Base-by-base conservation (phyloP, 345 rosid genomes). In the Arabidopsis arenosa region DNA sequence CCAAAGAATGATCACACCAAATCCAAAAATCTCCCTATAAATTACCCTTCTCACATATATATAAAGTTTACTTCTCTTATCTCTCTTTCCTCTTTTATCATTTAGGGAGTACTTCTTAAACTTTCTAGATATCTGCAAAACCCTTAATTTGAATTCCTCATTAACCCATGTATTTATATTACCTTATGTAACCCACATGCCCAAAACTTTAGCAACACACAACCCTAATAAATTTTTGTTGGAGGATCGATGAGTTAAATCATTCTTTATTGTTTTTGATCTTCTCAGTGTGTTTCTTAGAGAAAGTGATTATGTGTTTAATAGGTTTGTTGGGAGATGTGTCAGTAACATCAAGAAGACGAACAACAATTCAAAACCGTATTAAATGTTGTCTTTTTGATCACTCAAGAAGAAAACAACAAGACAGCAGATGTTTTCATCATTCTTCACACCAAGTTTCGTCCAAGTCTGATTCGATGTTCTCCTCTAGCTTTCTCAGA, bases 171-270 rank as follows among this genome's bases (percentile, higher is more conserved):
- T 85, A 85, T 87, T 80, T 86, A 86, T 81, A 80, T 61, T 81
- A 72, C 81, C 86, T 80, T 75, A 66, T 64, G 66, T 39, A 8
- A 66, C 80, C 87, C 93, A 89, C 92, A 86, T 88, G 90, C 81
- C 66, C 75, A 79, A 84, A 79, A 76, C 85, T 86, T 84, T 84
- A 56, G 83, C 81, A 79, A 83, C 85, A 80, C 75, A 68, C 86
- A 79, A 79, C 72, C 85, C 86, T 63, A 64, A 60, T 73, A 57
- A 48, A 35, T 63, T 36, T 51, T 63, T 68, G 30, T 70, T 28
- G 60, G 40, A 65, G 72, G 14, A 4, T 7, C 6, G 43, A n/a
- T 39, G 28, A 52, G 68, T 82, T 79, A 82, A 70, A 47, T 70
- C 61, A 56, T 70, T 37, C 47, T 70, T 70, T 77, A 63, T 63